A percentile compares a stretch with the other conserved stretches of the same genome.
These are phyloP conservation scores for Quercus agrifolia DNA, from an alignment of 306 rosid genomes.

Conservation along the genomic window DNA sequence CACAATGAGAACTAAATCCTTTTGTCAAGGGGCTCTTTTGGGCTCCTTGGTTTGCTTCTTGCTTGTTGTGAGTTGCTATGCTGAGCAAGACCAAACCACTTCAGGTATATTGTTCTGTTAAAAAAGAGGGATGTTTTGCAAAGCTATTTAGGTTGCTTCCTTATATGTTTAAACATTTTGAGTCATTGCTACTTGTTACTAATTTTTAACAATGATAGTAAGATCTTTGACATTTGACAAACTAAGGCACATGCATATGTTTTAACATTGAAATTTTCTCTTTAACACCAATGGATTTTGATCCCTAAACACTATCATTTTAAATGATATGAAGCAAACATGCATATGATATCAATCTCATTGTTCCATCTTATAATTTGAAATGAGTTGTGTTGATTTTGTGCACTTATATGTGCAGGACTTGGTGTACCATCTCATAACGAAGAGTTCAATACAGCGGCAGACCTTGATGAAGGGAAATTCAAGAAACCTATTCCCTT, in stretches of 20 bases:
- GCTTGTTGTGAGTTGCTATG: neutral
- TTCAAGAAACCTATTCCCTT: neutral
- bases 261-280: neutral
- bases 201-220: no score
- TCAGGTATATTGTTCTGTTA: neutral
- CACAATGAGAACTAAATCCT: conserved; percentile 15
- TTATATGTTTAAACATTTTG: no score
- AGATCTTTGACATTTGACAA: neutral
- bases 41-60: neutral
- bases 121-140: no score
- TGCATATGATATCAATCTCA: neutral
- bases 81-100: neutral
- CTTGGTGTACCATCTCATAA: neutral
- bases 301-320: no score
- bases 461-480: conserved; percentile 12
- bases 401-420: neutral
- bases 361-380: neutral
- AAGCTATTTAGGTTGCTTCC: no score
- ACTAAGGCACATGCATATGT: no score
- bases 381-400: neutral
- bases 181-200: no score
- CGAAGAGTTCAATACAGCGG: neutral
- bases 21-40: neutral
- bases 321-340: no score
- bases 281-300: no score